Evolutionary conservation across 495 filamentous ascomycete species (phyloP).

Genomic region (Penicillium silybi): DNA sequence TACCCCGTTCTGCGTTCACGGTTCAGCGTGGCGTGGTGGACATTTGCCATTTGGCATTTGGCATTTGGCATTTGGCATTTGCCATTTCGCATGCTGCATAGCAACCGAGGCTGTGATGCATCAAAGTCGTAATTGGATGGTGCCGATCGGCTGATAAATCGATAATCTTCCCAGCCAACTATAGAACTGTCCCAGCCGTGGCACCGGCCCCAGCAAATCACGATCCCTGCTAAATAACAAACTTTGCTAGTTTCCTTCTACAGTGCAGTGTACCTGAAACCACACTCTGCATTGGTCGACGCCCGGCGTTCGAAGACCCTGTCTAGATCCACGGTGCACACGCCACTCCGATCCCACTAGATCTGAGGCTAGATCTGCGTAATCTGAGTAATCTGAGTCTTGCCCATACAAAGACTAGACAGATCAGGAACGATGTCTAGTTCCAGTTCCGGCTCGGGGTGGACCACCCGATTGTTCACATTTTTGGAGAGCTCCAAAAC

Average conservation of each 20-base stretch:
- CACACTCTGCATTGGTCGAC: not conserved
- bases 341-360: constrained; percentile 2
- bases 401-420: not conserved
- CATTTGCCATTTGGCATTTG: too few species aligned
- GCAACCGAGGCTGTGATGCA: not conserved
- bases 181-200: not conserved
- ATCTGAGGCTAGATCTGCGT: constrained; percentile 6
- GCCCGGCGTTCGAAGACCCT: not conserved
- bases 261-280: not conserved
- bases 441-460: too few species aligned
- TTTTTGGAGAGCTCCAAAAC: not conserved
- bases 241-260: not conserved
- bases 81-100: too few species aligned
- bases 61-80: too few species aligned
- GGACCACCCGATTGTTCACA: not conserved
- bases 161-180: not conserved
- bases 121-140: not conserved
- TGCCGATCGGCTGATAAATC: not conserved
- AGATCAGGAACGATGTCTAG: not conserved
- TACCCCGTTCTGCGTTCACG: not conserved
- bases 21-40: too few species aligned
- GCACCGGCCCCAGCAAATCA: not conserved
- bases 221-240: not conserved
- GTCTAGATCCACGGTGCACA: constrained; percentile 7
- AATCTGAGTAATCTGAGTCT: not conserved